A percentile compares a stretch with the other conserved stretches of the same genome.
Evolutionary conservation across 441 rosid species (phyloP).

Genomic region (Kokia cookei): DNA sequence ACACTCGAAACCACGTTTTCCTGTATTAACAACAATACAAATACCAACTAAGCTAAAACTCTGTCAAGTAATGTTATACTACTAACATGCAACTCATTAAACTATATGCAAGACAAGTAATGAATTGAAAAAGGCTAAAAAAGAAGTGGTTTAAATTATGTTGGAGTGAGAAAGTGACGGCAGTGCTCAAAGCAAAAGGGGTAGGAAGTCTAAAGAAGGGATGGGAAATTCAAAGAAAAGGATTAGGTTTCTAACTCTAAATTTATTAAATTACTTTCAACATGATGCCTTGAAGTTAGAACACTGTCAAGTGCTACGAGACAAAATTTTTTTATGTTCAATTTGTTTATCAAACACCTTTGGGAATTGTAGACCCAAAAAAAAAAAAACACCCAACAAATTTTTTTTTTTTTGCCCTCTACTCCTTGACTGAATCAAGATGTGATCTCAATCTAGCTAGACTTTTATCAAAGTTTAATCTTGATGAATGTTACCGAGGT

Average conservation of each 20-base stretch:
- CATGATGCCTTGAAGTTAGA: conserved; percentile 38
- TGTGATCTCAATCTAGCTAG: neutral
- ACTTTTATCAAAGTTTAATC: neutral
- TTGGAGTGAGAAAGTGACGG: conserved; percentile 1
- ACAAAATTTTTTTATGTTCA: conserved; percentile 16
- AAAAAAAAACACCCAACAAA: neutral
- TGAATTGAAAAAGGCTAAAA: neutral
- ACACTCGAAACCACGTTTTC: too few species aligned
- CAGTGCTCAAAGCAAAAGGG: neutral
- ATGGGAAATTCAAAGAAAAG: neutral
- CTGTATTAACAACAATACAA: too few species aligned
- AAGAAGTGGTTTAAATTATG: neutral
- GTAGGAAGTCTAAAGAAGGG: neutral
- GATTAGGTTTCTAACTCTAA: neutral
- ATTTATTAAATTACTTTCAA: neutral
- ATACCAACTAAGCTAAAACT: too few species aligned
- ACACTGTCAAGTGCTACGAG: conserved; percentile 30
- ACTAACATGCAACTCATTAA: neutral
- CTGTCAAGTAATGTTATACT: too few species aligned
- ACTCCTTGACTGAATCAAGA: neutral
- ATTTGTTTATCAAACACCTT: conserved; percentile 17
- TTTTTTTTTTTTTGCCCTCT: neutral
- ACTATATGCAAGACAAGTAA: neutral
- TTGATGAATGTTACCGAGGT: neutral
- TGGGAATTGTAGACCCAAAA: conserved; percentile 29